Base-by-base conservation (phyloP, 176 grass and related monocot genomes). In the Raddia guianensis region DNA sequence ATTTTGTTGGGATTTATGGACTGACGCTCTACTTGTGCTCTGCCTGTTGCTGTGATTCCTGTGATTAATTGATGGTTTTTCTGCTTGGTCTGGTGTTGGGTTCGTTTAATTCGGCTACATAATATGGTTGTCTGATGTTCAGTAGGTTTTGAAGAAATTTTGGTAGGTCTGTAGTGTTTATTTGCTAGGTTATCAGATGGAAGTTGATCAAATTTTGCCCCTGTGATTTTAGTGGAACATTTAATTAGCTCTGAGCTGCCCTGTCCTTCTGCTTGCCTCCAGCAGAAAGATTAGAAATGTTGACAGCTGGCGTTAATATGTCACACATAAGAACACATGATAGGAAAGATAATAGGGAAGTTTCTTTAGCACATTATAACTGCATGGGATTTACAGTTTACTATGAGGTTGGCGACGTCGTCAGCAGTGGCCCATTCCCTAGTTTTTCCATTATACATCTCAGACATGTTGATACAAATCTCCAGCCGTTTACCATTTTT, bases 281-380 rank as follows among this genome's bases (percentile, higher is more conserved):
- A 49, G 12, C 60, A 59, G 70, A 13, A 35, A 75, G 48, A 54
- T 14, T 82, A 63, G 15, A 70, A 70, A 70, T 64, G 15, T 3
- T 12, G 37, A 50, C 12, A 34, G 10, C 12, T 1, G 27, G 15
- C 9, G 44, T 52, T 8, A 45, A 68, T 69, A 18, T 70, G 14
- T 71, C 52, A 62, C 13, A 5, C 35, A 9, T 54, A 64, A 53
- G 4, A 5, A 21, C 63, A 68, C 12, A 10, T 35, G 83, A 35
- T 63, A 32, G 11, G 9, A 1, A 33, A 42, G 80, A 37, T 8
- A 21, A 46, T 69, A 6, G 5, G 3, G 11, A 75, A 7, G 49
- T 7, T 21, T 27, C 20, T 12, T 72, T 67, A 58, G 19, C 55
- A 20, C n/a, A 59, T 9, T 20, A 19, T 59, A 19, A 43, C 66